Percentiles rank a stretch among this genome's conserved stretches.
Conservation (phyloP, 2,329 filamentous ascomycete species). For the Claviceps pazoutovae region DNA sequence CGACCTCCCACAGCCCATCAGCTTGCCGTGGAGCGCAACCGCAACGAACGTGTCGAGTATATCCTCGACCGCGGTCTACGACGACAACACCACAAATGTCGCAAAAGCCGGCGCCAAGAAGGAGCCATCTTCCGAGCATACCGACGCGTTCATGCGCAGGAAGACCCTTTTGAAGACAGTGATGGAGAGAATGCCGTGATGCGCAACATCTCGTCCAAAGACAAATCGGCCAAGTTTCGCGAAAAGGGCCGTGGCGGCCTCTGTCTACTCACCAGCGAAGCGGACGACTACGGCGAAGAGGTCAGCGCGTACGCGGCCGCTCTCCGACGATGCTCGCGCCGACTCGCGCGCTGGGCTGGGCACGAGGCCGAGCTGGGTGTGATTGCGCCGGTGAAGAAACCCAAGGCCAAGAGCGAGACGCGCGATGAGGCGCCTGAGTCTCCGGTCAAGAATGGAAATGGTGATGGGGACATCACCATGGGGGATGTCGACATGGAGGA, state of each 20-base stretch:
- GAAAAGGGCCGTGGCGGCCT: conserved; percentile 50
- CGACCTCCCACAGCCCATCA: conserved; percentile 71
- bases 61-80: conserved; percentile 64
- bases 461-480: conserved; percentile 31
- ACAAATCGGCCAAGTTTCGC: conserved; percentile 28
- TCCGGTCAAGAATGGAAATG: conserved; percentile 17
- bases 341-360: conserved; percentile 56
- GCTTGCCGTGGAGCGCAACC: conserved; percentile 64
- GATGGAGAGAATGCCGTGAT: conserved; percentile 39
- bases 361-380: conserved; percentile 31
- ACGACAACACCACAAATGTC: conserved; percentile 48
- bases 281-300: conserved; percentile 67
- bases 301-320: conserved; percentile 51
- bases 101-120: conserved; percentile 47
- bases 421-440: conserved; percentile 3
- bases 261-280: conserved; percentile 44
- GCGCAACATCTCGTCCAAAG: conserved; percentile 17
- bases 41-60: conserved; percentile 67
- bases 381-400: conserved; percentile 31
- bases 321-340: conserved; percentile 46
- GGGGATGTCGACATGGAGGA: conserved; percentile 42
- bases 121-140: conserved; percentile 54
- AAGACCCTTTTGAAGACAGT: conserved; percentile 46
- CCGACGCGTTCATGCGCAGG: conserved; percentile 43
- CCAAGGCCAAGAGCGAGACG: conserved; percentile 13